Conservation (phyloP, 2,329 filamentous ascomycete species). For the Venturiaceae sp. region DNA sequence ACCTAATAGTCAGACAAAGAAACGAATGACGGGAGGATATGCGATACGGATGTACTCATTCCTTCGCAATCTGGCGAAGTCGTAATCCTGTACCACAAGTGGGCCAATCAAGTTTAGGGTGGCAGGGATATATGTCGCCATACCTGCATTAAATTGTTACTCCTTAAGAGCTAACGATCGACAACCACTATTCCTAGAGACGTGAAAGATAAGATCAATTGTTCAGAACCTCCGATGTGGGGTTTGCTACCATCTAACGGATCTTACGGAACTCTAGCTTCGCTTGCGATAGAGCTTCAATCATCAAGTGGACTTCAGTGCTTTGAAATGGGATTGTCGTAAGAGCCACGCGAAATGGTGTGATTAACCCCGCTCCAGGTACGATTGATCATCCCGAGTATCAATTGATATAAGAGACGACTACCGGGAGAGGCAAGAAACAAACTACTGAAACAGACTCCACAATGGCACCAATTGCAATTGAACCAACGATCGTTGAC, state of each 20-base stretch:
- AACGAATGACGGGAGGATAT: not conserved
- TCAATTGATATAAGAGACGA: not conserved
- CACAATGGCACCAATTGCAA: conserved; percentile 49
- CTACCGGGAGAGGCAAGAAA: not conserved
- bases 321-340: not conserved
- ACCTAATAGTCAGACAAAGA: not conserved
- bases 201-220: not conserved
- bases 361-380: not conserved
- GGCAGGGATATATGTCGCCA: conserved; percentile 3
- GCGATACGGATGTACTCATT: not conserved
- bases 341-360: not conserved
- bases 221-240: not conserved
- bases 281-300: not conserved
- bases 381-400: not conserved
- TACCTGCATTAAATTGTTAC: conserved; percentile 1
- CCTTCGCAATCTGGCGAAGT: not conserved
- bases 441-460: not conserved
- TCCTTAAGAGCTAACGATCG: not conserved
- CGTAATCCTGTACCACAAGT: not conserved
- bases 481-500: conserved; percentile 51
- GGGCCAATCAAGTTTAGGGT: not conserved
- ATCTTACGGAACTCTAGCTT: not conserved
- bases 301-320: not conserved
- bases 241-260: not conserved
- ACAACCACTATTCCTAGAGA: not conserved